Evolutionary conservation across 2,329 filamentous ascomycete species (phyloP), one percentile per base, ranked within the genome.

Genomic region (Xylaria sp.): DNA sequence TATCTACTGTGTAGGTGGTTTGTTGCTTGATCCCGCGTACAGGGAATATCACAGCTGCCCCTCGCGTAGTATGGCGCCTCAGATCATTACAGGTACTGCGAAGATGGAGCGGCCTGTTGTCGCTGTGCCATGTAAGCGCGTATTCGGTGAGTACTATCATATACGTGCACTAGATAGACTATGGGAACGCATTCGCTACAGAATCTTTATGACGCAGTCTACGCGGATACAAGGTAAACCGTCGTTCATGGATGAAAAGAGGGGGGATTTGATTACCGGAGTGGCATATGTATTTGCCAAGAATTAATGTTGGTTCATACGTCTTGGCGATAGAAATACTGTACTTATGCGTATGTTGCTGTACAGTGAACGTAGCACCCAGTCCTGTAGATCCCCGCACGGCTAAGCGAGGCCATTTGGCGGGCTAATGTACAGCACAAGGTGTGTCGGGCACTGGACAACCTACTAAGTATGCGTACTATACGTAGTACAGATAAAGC

Each of bases 391-490:
- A 9, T 31, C 58, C 36, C n/a, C 3, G 39, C 38, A 55, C n/a
- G 13, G 25, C 27, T 62, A 66, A 53, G 58, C 59, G 53, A 62
- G 57, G 44, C 11, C 33, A 17, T 20, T n/a, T n/a, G n/a, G n/a
- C n/a, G n/a, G 36, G 29, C 15, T 42, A 42, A n/a, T 29, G n/a
- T 17, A 49, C 25, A 55, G n/a, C 11, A 38, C 27, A 15, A 42
- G 51, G 33, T 31, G 33, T 50, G 39, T 51, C 11, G 7, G 17
- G 5, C 7, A 29, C 10, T 49, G 13, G n/a, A 13, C 10, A 27
- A 44, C 42, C n/a, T n/a, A 6, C 42, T 45, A 11, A 15, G 11
- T 49, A 25, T n/a, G n/a, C n/a, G 22, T 27, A 47, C 20, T 31
- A 31, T 50, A 31, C 25, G 31, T 50, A n/a, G 25, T 50, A 50